Base-by-base conservation (phyloP, 106 monocot genomes). In the Dioscorea zingiberensis region DNA sequence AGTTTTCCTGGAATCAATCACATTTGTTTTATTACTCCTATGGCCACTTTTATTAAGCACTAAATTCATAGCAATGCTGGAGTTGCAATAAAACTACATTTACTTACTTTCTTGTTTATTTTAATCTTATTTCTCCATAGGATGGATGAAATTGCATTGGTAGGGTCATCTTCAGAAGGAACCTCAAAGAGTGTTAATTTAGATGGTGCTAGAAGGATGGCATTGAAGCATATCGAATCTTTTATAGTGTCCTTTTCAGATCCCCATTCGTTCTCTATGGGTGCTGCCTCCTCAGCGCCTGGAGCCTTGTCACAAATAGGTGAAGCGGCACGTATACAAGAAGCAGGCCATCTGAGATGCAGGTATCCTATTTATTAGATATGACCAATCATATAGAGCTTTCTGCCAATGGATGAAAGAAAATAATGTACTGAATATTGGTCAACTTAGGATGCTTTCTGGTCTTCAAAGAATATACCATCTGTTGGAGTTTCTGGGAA, bases 301-400 rank as follows among this genome's bases (percentile, higher is more conserved):
- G 82, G 84, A 56, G 74, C 83, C 19, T 76, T 97, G 60, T 62
- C 70, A 38, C 85, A 81, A 54, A 74, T 92, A 67, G 77, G 77
- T 59, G 97, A 97, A 73, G 70, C 73, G 24, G 84, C 79, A 53
- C 87, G 82, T 47, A 97, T 97, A 68, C 97, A 88, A 73, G 97
- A 97, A 84, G 97, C 97, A 68, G 97, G 97, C 2, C 85, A 97
- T 78, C 83, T 97, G 32, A 77, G 97, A 86, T 97, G 97, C 92
- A 97, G 97, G 97, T 97, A 56, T 25, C 9, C 3, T 38, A 38
- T 38, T 38, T 38, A 38, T 30, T 30, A 30, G 3, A 38, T 38
- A 38, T 38, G 38, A 10, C 38, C 38, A 6, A 38, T 38, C 9
- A 38, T 38, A 38, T 6, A 38, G 30, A 7, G 38, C 38, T 38